Evolutionary conservation across 1,284 basidiomycete species (phyloP), one percentile per base, ranked within the genome.

Genomic region (Termitomyces sp.): DNA sequence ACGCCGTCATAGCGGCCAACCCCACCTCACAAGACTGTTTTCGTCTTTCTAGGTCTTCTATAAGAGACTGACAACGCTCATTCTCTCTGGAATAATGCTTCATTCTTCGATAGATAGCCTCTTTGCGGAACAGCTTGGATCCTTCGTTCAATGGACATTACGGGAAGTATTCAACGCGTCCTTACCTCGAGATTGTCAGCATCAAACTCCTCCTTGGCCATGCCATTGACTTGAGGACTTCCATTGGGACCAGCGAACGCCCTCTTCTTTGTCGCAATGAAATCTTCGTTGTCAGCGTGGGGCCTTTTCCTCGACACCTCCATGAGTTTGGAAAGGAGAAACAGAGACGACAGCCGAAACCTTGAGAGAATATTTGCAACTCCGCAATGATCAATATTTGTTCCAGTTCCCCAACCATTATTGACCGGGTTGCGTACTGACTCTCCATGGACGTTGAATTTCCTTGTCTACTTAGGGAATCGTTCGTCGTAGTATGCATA

Each of bases 51-150:
- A 95, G 69, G 61, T 90, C 84, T 59, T 80, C 78, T 50, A 92
- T 84, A 59, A 82, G 80, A 64, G 74, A 72, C 61, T 83, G 77
- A 61, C 84, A 84, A 48, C 86, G 82, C 64, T 90, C 83, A 67
- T 86, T 80, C 70, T 92, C 87, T 56, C 92, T 83, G 51, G 88
- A 86, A 69, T 96, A 95, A 64, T 94, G 84, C 65, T 83, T 88
- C 92, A 98, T 94, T 59, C 92, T 82, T 47, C 94, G 81, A 70
- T 86, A 96, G 50, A 98, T 89, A 41, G 94, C 94, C 67, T 95
- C 92, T 72, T 98, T 97, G 57, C 92, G 86, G 68, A 88, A 88
- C 19, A 77, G 71, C 87, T 91, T 33, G 53, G 58, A 60, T 46
- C 57, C 36, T 53, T 43, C 58, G 59, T 59, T 59, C 63, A 51